A percentile compares a stretch with the other conserved stretches of the same genome.
Conservation (phyloP, 495 filamentous ascomycete species). For the Pseudevernia furfuracea region DNA sequence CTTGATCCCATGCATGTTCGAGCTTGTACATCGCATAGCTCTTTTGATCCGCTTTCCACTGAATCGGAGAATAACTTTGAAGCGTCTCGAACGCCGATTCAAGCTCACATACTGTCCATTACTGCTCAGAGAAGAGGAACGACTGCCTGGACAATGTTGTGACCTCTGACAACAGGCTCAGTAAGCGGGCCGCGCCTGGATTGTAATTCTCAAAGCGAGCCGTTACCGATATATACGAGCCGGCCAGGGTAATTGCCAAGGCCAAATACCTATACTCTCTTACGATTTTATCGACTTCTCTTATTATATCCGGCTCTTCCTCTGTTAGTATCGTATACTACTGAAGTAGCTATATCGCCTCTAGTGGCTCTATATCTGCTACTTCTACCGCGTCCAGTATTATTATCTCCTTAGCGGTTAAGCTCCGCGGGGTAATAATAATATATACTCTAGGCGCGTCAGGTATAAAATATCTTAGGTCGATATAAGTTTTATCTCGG, state of each 20-base stretch:
- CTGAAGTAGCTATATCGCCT: conserved; percentile 11
- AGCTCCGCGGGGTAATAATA: conserved; percentile 11
- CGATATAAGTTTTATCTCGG: neutral
- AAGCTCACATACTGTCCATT: conserved; percentile 3
- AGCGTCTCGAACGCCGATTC: conserved; percentile 11
- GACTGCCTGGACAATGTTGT: neutral
- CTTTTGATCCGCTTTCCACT: conserved; percentile 4
- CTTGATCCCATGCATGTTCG: neutral
- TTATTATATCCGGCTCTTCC: neutral
- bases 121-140: conserved; percentile 1
- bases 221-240: conserved; percentile 2
- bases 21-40: conserved; percentile 12
- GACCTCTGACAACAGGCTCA: neutral
- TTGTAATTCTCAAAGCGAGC: conserved; percentile 10
- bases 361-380: neutral
- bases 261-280: conserved; percentile 7
- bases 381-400: conserved; percentile 7
- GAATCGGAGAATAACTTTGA: conserved; percentile 7
- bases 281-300: neutral
- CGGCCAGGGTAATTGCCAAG: conserved; percentile 8
- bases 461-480: conserved; percentile 1
- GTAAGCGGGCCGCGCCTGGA: neutral
- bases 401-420: conserved; percentile 7
- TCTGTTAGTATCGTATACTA: too few relatives aligned
- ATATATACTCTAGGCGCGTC: neutral